Base-by-base conservation (phyloP, 176 grass and related monocot genomes). In the Elymus sibiricus region DNA sequence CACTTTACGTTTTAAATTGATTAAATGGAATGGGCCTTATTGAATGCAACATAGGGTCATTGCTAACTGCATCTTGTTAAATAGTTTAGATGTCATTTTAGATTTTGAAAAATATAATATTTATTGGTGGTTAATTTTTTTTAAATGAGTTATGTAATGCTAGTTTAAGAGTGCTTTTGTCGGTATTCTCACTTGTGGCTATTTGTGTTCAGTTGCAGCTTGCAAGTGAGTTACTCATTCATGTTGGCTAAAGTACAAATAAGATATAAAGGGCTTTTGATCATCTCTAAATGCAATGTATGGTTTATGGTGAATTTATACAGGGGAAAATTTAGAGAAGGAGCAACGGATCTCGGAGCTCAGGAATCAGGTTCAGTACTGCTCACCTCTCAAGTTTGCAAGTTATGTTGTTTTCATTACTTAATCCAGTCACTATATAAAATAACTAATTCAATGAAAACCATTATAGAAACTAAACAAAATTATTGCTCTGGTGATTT, bases 321-420 rank as follows among this genome's bases (percentile, higher is more conserved):
- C n/a, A n/a, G n/a, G n/a, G n/a, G n/a, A n/a, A n/a, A n/a, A n/a
- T n/a, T n/a, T n/a, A n/a, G n/a, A n/a, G 68, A 92, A 89, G 79
- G 96, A 98, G 84, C 93, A 94, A 68, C 82, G 88, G 56, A 95
- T 98, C 77, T 83, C 81, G 79, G 96, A 98, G 84, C 90, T 98
- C 12, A 89, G 88, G 71, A 98, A 98, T 73, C 96, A 98, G 88
- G 96, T 98, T 86, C 17, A 3, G 38, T 65, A 65, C 55, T 39
- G 2, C n/a, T 19, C 29, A 49, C 55, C 21, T 17, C 16, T 77
- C 77, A 80, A 69, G 15, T 70, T 70, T 4, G 37, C 5, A 24
- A 79, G 27, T 26, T 17, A 53, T 16, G 21, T 15, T 79, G n/a
- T n/a, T 40, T 79, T 90, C 17, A 40, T 64, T 79, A 64, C 21